Conservation (phyloP, 352 stramenopile species). For the Pythium apleroticum region DNA sequence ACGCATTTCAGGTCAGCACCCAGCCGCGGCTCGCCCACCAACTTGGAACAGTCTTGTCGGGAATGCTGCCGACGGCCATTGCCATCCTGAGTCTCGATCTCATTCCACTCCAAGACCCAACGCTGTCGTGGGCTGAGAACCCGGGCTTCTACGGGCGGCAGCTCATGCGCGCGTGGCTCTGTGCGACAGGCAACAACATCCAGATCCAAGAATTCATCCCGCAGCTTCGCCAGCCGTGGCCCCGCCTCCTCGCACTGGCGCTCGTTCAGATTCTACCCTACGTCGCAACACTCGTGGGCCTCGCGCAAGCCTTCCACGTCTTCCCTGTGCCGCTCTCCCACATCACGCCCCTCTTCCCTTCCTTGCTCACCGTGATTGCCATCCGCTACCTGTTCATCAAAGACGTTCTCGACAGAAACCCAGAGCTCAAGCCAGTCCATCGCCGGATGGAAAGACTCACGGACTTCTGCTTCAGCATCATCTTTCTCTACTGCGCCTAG, state of each 20-base stretch:
- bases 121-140: slow-evolving; percentile 5
- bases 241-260: background rate
- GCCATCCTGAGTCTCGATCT: background rate
- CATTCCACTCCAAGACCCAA: slow-evolving; percentile 6
- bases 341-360: background rate
- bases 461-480: background rate
- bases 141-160: slow-evolving; percentile 32
- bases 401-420: background rate
- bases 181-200: slow-evolving; percentile 18
- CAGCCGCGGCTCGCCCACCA: no score
- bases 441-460: background rate
- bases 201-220: slow-evolving; percentile 32
- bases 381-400: slow-evolving; percentile 11
- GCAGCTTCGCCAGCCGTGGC: slow-evolving; percentile 24
- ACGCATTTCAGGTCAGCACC: background rate
- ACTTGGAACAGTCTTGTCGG: background rate
- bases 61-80: background rate
- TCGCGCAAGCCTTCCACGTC: slow-evolving; percentile 14
- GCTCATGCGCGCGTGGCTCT: slow-evolving; percentile 24
- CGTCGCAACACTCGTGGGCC: slow-evolving; percentile 20
- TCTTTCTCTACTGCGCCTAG: background rate
- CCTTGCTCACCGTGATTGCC: slow-evolving; percentile 20
- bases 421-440: background rate
- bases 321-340: slow-evolving; percentile 38
- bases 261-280: slow-evolving; percentile 23